Conservation (phyloP, 2,329 filamentous ascomycete species). For the Alternaria hordeiaustralica region DNA sequence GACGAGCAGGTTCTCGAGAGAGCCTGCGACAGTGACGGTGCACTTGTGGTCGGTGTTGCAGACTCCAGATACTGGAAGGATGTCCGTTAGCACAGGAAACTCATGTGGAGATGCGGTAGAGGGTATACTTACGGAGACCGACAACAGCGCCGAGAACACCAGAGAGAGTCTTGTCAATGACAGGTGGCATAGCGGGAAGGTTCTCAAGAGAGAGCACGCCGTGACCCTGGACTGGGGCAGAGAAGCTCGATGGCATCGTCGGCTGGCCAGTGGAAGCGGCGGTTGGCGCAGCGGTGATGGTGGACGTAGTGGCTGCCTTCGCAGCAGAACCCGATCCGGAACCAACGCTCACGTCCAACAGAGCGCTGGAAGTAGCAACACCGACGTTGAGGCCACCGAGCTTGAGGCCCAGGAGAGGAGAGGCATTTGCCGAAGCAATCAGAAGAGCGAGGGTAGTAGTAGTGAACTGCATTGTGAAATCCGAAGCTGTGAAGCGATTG, state of each 20-base stretch:
- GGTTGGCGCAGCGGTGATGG: neutral
- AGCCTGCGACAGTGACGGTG: slow-evolving; percentile 6
- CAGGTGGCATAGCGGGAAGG: slow-evolving; percentile 7
- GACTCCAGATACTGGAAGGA: neutral
- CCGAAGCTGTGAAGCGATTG: neutral
- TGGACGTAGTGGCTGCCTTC: neutral
- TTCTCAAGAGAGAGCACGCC: slow-evolving; percentile 4
- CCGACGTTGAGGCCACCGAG: neutral
- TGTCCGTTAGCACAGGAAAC: neutral
- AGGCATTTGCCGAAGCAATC: neutral
- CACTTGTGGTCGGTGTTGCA: slow-evolving; percentile 1
- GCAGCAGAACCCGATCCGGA: neutral
- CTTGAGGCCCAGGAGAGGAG: slow-evolving; percentile 4
- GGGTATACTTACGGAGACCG: neutral
- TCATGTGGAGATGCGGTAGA: neutral
- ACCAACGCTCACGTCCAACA: neutral
- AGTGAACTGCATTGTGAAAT: slow-evolving; percentile 5
- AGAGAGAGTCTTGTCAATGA: slow-evolving; percentile 4
- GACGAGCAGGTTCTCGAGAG: slow-evolving; percentile 9
- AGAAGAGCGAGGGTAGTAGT: slow-evolving; percentile 1
- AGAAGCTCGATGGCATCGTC: slow-evolving; percentile 3
- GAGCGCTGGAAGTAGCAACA: slow-evolving; percentile 2
- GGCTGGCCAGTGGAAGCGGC: neutral
- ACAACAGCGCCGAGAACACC: neutral
- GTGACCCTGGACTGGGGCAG: slow-evolving; percentile 3